Evolutionary conservation across 345 rosid genomes (phyloP), one percentile per base, ranked within the genome.

Genomic region (Populus nigra): DNA sequence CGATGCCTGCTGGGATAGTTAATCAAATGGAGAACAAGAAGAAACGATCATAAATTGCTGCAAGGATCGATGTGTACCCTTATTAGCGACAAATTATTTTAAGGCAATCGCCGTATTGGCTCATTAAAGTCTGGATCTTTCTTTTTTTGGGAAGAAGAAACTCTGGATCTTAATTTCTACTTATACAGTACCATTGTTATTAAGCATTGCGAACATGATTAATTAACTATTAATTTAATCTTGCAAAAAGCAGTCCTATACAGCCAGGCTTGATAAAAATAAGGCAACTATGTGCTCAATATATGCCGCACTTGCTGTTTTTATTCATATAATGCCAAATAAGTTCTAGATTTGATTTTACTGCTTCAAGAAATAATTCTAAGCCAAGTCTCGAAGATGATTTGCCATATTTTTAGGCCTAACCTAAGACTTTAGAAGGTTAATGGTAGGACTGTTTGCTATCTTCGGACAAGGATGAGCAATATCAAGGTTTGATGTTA

Each of bases 401-500:
- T 23, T 23, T 59, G 27, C 63, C 63, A 59, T 59, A 1, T 59
- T 8, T 59, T 59, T 4, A 59, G 16, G 63, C 15, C 63, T 4
- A 59, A 23, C 29, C 1, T 53, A 53, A 53, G 59, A 53, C 23
- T n/a, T 59, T 23, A 59, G 29, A n/a, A 59, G 63, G 6, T n/a
- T 59, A 59, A 23, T 59, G 29, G 1, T 1, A 9, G 29, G 29
- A n/a, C 25, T 8, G 3, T 66, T 62, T 53, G 65, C 50, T 29
- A 25, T 13, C 2, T 43, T 5, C 43, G 23, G 18, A 68, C 20
- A 33, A 41, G 47, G 62, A 22, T 1, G 27, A n/a, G 13, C 12
- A n/a, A n/a, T 0, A 57, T 3, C 63, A 71, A 45, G 80, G 72
- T 77, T 35, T 71, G 68, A 43, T 33, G 83, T 68, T 79, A 68